Percentiles rank a stretch among this genome's conserved stretches.
phyloP scores from a whole-genome alignment of 495 filamentous ascomycete genomes.

The Penicillium mononematosum region DNA sequence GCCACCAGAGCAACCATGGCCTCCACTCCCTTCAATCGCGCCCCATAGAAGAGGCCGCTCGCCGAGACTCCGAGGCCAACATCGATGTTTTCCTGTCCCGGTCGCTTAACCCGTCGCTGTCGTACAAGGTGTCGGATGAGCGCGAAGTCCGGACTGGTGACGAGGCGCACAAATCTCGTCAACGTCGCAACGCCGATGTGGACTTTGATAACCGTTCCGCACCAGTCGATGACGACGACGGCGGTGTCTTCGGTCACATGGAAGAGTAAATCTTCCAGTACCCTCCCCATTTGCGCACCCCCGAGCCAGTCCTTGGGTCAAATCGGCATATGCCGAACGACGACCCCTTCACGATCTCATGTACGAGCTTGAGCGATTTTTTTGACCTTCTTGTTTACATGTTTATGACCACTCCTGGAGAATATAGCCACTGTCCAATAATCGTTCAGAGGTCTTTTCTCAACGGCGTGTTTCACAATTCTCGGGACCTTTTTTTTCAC shows the following conservation, averaged over 20 bases:
- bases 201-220: conserved; percentile 66
- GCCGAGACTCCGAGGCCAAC: conserved; percentile 37
- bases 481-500: conserved; percentile 22
- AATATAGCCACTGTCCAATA: conserved; percentile 7
- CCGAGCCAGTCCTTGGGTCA: conserved; percentile 4
- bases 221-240: conserved; percentile 85
- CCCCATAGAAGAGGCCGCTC: conserved; percentile 41
- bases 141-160: conserved; percentile 39
- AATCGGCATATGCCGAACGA: conserved; percentile 11
- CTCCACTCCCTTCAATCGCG: conserved; percentile 28
- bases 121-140: conserved; percentile 51
- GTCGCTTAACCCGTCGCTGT: conserved; percentile 48
- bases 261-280: conserved; percentile 63
- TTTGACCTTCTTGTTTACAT: conserved; percentile 34
- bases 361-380: conserved; percentile 45
- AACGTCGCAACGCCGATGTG: conserved; percentile 67
- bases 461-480: conserved; percentile 20
- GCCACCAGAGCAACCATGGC: conserved; percentile 29
- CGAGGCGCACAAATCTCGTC: conserved; percentile 46
- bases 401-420: conserved; percentile 23
- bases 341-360: conserved; percentile 38
- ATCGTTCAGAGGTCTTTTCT: conserved; percentile 11
- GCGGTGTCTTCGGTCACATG: conserved; percentile 94
- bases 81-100: conserved; percentile 34
- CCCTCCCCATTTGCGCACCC: conserved; percentile 1